A percentile compares a stretch with the other conserved stretches of the same genome.
These are phyloP conservation scores for Eutrema yunnanense DNA, from an alignment of 345 rosid species.

Conservation along the genomic window DNA sequence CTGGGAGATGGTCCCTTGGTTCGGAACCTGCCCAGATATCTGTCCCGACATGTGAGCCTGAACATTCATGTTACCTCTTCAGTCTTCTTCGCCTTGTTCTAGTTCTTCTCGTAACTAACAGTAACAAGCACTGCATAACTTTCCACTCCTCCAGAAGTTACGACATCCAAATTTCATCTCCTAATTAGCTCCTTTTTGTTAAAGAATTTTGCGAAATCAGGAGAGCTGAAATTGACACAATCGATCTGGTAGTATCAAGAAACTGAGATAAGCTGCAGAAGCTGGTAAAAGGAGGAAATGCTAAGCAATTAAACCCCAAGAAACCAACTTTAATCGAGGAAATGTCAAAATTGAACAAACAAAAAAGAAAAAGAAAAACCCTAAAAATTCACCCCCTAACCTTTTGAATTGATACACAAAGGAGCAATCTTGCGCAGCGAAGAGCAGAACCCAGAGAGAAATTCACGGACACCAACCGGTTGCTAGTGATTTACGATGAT, in stretches of 20 bases:
- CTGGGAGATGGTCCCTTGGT: conserved; percentile 59
- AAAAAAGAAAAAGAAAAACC: background rate
- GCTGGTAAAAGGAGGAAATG: background rate
- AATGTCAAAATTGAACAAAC: background rate
- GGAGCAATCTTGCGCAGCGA: background rate
- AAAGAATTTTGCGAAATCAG: background rate
- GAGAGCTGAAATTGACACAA: background rate
- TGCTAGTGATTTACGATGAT: conserved; percentile 7
- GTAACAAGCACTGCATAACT: conserved; percentile 35
- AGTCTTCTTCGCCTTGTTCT: conserved; percentile 30
- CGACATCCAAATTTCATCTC: conserved; percentile 33
- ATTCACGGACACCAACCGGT: background rate
- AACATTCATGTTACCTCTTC: conserved; percentile 51
- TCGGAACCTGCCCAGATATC: conserved; percentile 62
- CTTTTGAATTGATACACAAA: conserved; percentile 13
- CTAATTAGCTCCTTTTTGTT: conserved; percentile 8
- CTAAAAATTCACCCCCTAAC: conserved; percentile 12
- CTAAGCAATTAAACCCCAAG: background rate
- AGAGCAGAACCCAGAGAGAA: conserved; percentile 5
- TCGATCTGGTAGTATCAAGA: background rate
- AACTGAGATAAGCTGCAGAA: background rate
- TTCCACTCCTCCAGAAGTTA: conserved; percentile 7
- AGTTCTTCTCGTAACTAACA: conserved; percentile 25
- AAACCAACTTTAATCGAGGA: background rate
- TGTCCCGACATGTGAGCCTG: conserved; percentile 66